These are phyloP conservation scores for Boletellus sp. DNA, from an alignment of 768 basidiomycete species.

Conservation along the genomic window DNA sequence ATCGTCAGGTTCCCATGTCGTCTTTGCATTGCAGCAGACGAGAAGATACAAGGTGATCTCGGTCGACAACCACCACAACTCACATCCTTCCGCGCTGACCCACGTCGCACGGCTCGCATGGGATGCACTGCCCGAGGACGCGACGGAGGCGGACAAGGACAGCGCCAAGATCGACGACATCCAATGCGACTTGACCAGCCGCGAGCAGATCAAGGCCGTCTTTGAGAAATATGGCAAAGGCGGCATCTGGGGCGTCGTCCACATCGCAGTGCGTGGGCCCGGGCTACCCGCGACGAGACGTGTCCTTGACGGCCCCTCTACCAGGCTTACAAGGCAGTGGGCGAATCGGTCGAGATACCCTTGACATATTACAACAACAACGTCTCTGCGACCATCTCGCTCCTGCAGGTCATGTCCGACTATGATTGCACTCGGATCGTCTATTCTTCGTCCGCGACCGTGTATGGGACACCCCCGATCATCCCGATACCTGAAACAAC, in stretches of 20 bases:
- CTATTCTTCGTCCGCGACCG: constrained; percentile 97
- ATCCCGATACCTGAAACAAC: constrained; percentile 95
- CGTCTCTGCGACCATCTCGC: constrained; percentile 80
- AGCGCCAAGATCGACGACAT: constrained; percentile 70
- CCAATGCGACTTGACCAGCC: constrained; percentile 70
- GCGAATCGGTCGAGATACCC: constrained; percentile 92
- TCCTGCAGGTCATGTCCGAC: constrained; percentile 83
- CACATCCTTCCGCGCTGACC: constrained; percentile 67
- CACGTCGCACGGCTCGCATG: constrained; percentile 80
- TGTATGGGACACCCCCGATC: constrained; percentile 89
- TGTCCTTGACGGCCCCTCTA: not conserved
- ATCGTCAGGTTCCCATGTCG: constrained; percentile 82
- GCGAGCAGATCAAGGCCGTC: constrained; percentile 66
- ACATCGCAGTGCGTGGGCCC: constrained; percentile 73
- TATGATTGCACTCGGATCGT: constrained; percentile 84
- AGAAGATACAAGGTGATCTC: constrained; percentile 90
- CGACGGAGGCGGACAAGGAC: constrained; percentile 65
- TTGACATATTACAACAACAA: constrained; percentile 93
- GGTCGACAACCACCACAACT: constrained; percentile 95
- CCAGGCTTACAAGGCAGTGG: constrained; percentile 96
- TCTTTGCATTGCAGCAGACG: constrained; percentile 80
- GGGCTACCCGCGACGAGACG: not conserved
- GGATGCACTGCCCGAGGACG: constrained; percentile 60
- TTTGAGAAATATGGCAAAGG: constrained; percentile 85
- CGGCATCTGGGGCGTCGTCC: constrained; percentile 94